These are phyloP conservation scores for Trichoderma hamatum DNA, from an alignment of 2,329 filamentous ascomycete genomes.

Conservation along the genomic window DNA sequence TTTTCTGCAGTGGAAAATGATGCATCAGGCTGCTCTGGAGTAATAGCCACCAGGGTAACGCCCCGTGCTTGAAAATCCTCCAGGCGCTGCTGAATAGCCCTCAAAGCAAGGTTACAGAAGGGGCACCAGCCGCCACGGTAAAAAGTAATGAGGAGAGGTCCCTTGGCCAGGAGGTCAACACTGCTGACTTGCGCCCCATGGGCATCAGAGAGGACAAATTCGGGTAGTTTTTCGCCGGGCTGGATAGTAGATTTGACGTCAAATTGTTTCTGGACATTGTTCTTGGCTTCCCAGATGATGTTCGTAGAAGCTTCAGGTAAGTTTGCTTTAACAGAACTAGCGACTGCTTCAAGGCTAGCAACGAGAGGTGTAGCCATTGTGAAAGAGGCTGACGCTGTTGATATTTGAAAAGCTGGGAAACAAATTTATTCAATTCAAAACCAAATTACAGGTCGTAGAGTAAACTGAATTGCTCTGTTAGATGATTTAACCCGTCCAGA, in stretches of 20 bases:
- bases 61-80: constrained; percentile 42
- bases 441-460: too few species aligned
- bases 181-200: constrained; percentile 40
- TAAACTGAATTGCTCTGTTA: not conserved
- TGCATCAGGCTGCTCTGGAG: constrained; percentile 46
- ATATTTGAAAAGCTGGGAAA: not conserved
- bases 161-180: constrained; percentile 37
- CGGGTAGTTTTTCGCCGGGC: constrained; percentile 40
- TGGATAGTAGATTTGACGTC: constrained; percentile 37
- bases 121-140: constrained; percentile 53
- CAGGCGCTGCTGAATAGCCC: constrained; percentile 42
- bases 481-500: not conserved
- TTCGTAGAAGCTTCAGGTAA: not conserved
- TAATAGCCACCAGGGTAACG: constrained; percentile 47
- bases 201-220: constrained; percentile 42
- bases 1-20: constrained; percentile 45
- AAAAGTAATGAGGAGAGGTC: constrained; percentile 47
- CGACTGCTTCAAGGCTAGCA: not conserved
- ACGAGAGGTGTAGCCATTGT: not conserved
- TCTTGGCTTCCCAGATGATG: not conserved
- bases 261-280: constrained; percentile 27
- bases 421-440: not conserved
- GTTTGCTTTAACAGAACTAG: not conserved
- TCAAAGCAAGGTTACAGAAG: constrained; percentile 48
- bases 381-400: not conserved